A percentile compares a stretch with the other conserved stretches of the same genome.
These are phyloP conservation scores for Niebla homalea DNA, from an alignment of 495 filamentous ascomycete genomes.

Conservation along the genomic window DNA sequence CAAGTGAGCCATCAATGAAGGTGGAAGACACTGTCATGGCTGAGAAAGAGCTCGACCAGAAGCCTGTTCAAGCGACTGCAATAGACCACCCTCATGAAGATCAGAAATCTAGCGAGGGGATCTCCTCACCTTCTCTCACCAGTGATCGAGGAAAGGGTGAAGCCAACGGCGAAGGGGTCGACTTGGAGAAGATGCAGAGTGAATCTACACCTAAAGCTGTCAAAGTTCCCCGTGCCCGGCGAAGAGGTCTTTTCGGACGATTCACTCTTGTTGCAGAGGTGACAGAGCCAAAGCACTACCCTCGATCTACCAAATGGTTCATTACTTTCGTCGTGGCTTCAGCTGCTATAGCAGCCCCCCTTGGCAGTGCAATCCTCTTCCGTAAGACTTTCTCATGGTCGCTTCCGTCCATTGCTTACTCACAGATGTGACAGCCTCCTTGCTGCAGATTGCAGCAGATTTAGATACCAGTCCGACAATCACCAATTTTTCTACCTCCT, in stretches of 20 bases:
- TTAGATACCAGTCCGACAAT: conserved; percentile 54
- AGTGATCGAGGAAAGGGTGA: no score
- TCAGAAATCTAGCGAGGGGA: no score
- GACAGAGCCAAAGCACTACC: conserved; percentile 60
- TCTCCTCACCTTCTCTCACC: no score
- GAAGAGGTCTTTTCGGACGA: conserved; percentile 62
- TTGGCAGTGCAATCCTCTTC: conserved; percentile 75
- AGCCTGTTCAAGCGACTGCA: no score
- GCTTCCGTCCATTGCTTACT: not conserved
- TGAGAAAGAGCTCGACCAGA: no score
- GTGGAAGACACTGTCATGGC: no score
- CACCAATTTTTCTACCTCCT: conserved; percentile 68
- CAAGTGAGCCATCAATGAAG: no score
- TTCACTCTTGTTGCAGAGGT: conserved; percentile 74
- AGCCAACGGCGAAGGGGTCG: not conserved
- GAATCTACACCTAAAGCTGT: conserved; percentile 15
- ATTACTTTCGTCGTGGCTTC: conserved; percentile 70
- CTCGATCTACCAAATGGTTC: conserved; percentile 63
- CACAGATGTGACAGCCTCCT: conserved; percentile 40
- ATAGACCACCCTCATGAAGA: not conserved
- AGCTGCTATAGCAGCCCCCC: conserved; percentile 62
- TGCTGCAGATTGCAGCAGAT: conserved; percentile 53
- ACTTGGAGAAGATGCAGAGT: conserved; percentile 4
- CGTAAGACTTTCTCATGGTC: conserved; percentile 39
- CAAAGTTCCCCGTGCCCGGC: conserved; percentile 49